Evolutionary conservation across 2,329 filamentous ascomycete species (phyloP).

Genomic region (Fusarium sp.): DNA sequence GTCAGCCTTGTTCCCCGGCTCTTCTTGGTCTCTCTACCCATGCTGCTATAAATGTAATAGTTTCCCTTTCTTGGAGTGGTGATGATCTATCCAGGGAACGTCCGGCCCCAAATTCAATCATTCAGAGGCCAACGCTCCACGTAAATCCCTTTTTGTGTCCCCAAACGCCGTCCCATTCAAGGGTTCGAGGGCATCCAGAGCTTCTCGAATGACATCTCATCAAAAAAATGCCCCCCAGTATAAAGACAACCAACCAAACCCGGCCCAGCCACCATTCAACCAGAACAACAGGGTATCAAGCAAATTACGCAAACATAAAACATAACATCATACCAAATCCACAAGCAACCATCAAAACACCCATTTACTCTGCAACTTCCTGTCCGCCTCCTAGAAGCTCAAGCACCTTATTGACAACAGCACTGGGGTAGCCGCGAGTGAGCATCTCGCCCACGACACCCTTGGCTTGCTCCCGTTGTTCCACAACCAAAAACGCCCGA

Average conservation of each 20-base stretch:
- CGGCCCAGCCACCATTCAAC: conserved; percentile 27
- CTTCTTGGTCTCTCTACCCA: conserved; percentile 31
- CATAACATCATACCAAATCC: conserved; percentile 38
- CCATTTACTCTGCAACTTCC: conserved; percentile 46
- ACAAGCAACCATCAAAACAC: conserved; percentile 9
- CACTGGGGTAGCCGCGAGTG: conserved; percentile 85
- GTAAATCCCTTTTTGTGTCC: conserved; percentile 39
- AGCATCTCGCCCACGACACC: conserved; percentile 89
- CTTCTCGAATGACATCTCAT: conserved; percentile 33
- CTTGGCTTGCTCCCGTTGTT: conserved; percentile 80
- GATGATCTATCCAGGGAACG: conserved; percentile 56
- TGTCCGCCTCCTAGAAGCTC: conserved; percentile 78
- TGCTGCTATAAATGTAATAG: conserved; percentile 44
- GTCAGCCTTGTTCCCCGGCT: conserved; percentile 27
- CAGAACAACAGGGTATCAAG: conserved; percentile 47
- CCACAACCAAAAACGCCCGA: conserved; percentile 84
- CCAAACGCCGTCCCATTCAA: conserved; percentile 44
- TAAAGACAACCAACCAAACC: conserved; percentile 31
- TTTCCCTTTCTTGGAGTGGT: conserved; percentile 56
- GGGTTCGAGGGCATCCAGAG: conserved; percentile 29
- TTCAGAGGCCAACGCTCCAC: conserved; percentile 39
- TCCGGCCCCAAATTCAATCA: conserved; percentile 40
- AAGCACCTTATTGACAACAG: conserved; percentile 91
- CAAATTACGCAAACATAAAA: conserved; percentile 41
- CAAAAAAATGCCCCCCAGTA: conserved; percentile 32